phyloP scores from a whole-genome alignment of 805 yeast species.

The Ogataea polymorpha region DNA sequence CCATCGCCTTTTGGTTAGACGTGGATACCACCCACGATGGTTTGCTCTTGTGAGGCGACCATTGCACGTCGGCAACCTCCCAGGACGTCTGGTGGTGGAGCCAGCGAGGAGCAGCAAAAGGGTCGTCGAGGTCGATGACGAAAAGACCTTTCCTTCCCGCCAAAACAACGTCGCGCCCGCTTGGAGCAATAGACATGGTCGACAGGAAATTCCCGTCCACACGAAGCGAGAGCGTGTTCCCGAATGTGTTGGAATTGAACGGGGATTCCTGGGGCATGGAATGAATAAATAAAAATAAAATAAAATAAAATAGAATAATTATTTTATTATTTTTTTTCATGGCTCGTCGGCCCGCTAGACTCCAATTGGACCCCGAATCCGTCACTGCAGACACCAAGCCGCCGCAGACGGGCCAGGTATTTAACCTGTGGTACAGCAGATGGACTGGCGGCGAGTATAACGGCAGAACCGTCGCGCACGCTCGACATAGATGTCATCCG shows the following conservation, averaged over 20 bases:
- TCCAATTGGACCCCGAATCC: constrained; percentile 66
- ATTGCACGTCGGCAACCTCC: constrained; percentile 99
- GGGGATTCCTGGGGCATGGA: constrained; percentile 21
- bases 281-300: not conserved
- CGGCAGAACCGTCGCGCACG: constrained; percentile 39
- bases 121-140: constrained; percentile 92
- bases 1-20: constrained; percentile 89
- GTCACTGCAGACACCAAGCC: constrained; percentile 59
- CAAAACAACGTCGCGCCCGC: constrained; percentile 88
- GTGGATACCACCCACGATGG: constrained; percentile 93
- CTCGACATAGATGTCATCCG: constrained; percentile 61
- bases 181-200: constrained; percentile 81
- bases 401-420: constrained; percentile 74
- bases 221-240: constrained; percentile 73
- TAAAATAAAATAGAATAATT: too few relatives aligned
- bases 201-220: constrained; percentile 90
- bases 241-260: constrained; percentile 59
- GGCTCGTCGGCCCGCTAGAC: constrained; percentile 54
- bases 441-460: constrained; percentile 79
- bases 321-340: not conserved
- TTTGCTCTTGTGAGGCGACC: constrained; percentile 88
- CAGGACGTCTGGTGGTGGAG: constrained; percentile 88
- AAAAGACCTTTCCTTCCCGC: constrained; percentile 84
- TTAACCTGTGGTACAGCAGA: constrained; percentile 83
- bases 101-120: constrained; percentile 93